These are phyloP conservation scores for Dactylellina haptotyla DNA, from an alignment of 2,329 filamentous ascomycete genomes.

Conservation along the genomic window DNA sequence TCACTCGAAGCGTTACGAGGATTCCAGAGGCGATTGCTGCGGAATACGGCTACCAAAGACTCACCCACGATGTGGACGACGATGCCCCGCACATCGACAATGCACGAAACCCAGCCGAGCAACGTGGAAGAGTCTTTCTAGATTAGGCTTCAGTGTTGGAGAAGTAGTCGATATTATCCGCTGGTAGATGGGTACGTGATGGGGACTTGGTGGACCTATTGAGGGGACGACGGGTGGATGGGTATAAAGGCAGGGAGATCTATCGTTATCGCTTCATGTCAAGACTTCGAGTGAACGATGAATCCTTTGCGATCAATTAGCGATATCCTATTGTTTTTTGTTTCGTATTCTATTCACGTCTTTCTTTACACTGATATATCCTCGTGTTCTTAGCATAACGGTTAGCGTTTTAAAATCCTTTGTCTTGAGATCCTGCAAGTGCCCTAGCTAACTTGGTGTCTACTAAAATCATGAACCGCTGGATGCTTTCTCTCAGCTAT, in stretches of 20 bases:
- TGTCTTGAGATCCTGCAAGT: constrained; percentile 8
- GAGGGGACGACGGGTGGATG: not conserved
- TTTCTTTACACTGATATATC: constrained; percentile 15
- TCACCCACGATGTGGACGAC: constrained; percentile 10
- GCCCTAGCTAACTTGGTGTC: too few relatives aligned
- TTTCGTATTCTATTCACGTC: constrained; percentile 4
- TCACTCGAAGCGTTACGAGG: not conserved
- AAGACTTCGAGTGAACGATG: not conserved
- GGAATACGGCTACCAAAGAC: constrained; percentile 22
- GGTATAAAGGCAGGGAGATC: not conserved
- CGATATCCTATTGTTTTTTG: not conserved
- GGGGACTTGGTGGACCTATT: not conserved
- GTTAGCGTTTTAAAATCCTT: constrained; percentile 1
- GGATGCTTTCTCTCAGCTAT: too few relatives aligned
- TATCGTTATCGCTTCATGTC: not conserved
- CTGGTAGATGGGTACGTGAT: not conserved
- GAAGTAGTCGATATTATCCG: not conserved
- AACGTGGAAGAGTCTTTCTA: constrained; percentile 25
- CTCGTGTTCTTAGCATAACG: not conserved
- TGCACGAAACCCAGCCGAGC: constrained; percentile 15
- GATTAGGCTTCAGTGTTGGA: not conserved
- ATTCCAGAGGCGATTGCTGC: constrained; percentile 4
- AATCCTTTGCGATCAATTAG: not conserved
- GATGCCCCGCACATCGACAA: constrained; percentile 3
- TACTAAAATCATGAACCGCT: too few relatives aligned